Percentiles rank a stretch among this genome's conserved stretches.
phyloP scores from a whole-genome alignment of 2,329 filamentous ascomycete genomes.

The Grosmannia huntii region DNA sequence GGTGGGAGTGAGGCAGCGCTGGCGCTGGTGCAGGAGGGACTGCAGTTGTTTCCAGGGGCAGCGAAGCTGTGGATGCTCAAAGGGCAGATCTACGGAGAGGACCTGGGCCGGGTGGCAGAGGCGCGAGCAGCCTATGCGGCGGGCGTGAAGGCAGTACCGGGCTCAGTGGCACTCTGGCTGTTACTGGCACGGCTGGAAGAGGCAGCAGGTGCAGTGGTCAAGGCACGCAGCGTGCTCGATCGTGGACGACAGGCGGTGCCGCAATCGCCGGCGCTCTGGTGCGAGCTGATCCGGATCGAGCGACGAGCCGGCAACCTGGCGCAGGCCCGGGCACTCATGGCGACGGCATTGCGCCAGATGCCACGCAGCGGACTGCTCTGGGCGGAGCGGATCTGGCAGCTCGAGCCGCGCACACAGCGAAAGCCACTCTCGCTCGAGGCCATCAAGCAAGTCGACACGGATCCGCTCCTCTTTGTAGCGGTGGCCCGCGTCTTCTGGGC shows the following conservation, averaged over 20 bases:
- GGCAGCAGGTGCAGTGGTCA: slow-evolving; percentile 68
- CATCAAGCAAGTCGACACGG: slow-evolving; percentile 93
- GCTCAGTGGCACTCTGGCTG: slow-evolving; percentile 79
- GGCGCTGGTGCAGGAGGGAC: slow-evolving; percentile 73
- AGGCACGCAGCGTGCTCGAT: slow-evolving; percentile 87
- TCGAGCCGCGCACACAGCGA: slow-evolving; percentile 82
- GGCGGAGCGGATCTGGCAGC: slow-evolving; percentile 90
- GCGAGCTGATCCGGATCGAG: slow-evolving; percentile 87
- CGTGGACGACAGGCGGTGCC: slow-evolving; percentile 78
- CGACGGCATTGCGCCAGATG: slow-evolving; percentile 81
- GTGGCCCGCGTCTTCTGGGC: slow-evolving; percentile 94
- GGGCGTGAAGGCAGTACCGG: slow-evolving; percentile 75
- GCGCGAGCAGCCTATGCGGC: slow-evolving; percentile 82
- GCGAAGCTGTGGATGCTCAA: slow-evolving; percentile 98
- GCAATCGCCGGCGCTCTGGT: slow-evolving; percentile 75
- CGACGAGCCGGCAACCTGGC: slow-evolving; percentile 69
- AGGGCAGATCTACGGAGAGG: slow-evolving; percentile 81
- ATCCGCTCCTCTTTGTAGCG: slow-evolving; percentile 77
- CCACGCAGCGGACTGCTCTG: slow-evolving; percentile 79
- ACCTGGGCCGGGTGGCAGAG: slow-evolving; percentile 63
- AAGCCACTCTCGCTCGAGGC: slow-evolving; percentile 86
- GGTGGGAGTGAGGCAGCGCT: slow-evolving; percentile 63
- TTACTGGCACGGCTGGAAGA: slow-evolving; percentile 84
- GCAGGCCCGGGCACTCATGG: slow-evolving; percentile 88
- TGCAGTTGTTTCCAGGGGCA: slow-evolving; percentile 73